Base-by-base conservation (phyloP, 2,329 filamentous ascomycete genomes). In the Trichoderma pleuroti region DNA sequence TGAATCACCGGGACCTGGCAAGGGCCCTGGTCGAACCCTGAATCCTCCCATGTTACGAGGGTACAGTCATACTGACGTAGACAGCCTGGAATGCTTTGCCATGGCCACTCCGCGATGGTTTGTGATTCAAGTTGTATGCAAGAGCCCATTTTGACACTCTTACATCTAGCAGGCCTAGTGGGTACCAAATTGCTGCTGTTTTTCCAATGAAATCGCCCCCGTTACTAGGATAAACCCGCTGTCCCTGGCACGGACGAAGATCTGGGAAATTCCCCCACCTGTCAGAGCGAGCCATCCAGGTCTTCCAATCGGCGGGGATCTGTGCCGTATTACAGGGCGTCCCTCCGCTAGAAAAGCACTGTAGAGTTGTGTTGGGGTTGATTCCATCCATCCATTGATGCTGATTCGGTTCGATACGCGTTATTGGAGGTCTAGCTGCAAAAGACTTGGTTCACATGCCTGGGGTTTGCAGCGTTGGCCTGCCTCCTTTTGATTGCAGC, bases 11-110 rank as follows among this genome's bases (percentile, higher is more conserved):
- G 28, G 42, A 11, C 59, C 54, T 46, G 65, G 65, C 65, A 42
- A 60, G 36, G 65, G 28, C 56, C 65, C 65, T 32, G 65, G 65
- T 68, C 65, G 28, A 68, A 68, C 56, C 16, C 52, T 28, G 65
- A 60, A 68, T 59, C 54, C 39, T 61, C 56, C 49, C 54, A 14
- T 12, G 65, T 61, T 46, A 30, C 36, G 21, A 52, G 24, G 32
- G 32, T 34, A 34, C 11, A 34, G 36, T 42, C 18, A n/a, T 21
- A 8, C 56, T 59, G 56, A 59, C 28, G 28, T 34, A 26, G 52
- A n/a, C 32, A 56, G n/a, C 30, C 49, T 24, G 14, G 21, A 39
- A 54, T 12, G 21, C 21, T 24, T 24, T 26, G 42, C 14, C 28
- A 18, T 5, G 52, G 16, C 56, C 16, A 59, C n/a, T 14, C n/a